These are phyloP conservation scores for Uncinocarpus reesii DNA, from an alignment of 2,329 filamentous ascomycete genomes.

Conservation along the genomic window DNA sequence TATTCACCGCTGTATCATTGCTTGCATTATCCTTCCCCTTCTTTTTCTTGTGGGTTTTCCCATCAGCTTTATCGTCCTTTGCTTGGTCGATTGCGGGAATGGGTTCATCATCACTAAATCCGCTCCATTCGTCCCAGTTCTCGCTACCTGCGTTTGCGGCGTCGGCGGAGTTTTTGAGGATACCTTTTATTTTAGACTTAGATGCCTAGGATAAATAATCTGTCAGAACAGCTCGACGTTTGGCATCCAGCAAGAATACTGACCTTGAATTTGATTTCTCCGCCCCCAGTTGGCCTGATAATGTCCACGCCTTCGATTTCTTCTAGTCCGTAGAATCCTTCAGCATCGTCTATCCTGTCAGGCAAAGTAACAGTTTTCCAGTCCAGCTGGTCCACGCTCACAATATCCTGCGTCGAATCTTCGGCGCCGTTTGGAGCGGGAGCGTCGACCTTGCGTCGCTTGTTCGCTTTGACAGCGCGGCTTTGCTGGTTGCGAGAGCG, in stretches of 20 bases:
- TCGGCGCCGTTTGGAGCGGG: constrained; percentile 17
- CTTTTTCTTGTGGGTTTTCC: constrained; percentile 20
- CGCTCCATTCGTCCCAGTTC: constrained; percentile 52
- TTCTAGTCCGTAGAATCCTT: constrained; percentile 84
- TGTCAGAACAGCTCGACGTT: not conserved
- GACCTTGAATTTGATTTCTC: constrained; percentile 37
- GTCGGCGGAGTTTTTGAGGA: constrained; percentile 19
- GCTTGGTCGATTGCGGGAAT: not conserved
- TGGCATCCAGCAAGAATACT: not conserved
- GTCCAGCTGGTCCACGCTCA: constrained; percentile 43
- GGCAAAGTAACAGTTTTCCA: constrained; percentile 59
- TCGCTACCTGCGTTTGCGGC: constrained; percentile 17
- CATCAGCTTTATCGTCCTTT: not conserved
- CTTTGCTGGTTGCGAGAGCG: constrained; percentile 27
- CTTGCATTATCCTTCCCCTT: constrained; percentile 26
- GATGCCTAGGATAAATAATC: constrained; percentile 24
- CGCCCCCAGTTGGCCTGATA: constrained; percentile 50
- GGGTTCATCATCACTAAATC: constrained; percentile 50
- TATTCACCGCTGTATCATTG: constrained; percentile 23
- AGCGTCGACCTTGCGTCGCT: constrained; percentile 27
- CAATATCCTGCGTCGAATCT: constrained; percentile 21
- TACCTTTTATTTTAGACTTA: constrained; percentile 23
- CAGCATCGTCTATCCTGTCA: constrained; percentile 74
- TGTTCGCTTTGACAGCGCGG: constrained; percentile 24
- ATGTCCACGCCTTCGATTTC: constrained; percentile 87